Conservation (phyloP, 2,329 filamentous ascomycete genomes). For the Cadophora gregata region DNA sequence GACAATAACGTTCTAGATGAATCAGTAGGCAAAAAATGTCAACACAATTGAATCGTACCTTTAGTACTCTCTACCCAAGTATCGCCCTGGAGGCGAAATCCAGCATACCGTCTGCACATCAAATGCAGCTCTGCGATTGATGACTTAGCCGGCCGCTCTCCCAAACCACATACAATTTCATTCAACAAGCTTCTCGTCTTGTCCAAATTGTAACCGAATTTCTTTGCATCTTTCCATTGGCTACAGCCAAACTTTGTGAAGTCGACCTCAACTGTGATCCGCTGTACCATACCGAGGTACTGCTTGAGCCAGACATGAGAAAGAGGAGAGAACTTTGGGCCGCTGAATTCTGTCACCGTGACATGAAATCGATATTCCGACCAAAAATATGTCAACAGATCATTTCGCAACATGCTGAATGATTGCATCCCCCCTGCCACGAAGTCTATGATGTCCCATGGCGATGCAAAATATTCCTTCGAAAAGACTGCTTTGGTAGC, state of each 20-base stretch:
- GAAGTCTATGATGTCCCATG: constrained; percentile 38
- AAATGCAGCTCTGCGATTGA: constrained; percentile 29
- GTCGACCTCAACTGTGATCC: constrained; percentile 43
- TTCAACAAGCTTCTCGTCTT: constrained; percentile 13
- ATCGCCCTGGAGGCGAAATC: constrained; percentile 23
- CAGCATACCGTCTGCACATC: constrained; percentile 31
- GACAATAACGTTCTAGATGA: constrained; percentile 27
- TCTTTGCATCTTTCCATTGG: constrained; percentile 25
- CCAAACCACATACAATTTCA: constrained; percentile 9
- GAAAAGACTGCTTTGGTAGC: constrained; percentile 37
- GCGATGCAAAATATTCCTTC: constrained; percentile 36
- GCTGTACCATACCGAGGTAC: constrained; percentile 37
- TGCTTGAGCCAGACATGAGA: constrained; percentile 38
- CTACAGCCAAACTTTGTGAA: constrained; percentile 41
- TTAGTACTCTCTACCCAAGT: constrained; percentile 4
- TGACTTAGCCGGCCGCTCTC: neutral
- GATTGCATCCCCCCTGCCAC: constrained; percentile 35
- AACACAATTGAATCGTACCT: neutral
- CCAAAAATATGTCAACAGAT: constrained; percentile 44
- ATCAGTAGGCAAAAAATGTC: neutral
- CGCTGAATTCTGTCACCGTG: constrained; percentile 39
- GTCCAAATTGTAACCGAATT: constrained; percentile 6
- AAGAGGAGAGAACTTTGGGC: constrained; percentile 38
- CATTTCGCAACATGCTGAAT: constrained; percentile 35
- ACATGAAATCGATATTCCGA: constrained; percentile 43